Base-by-base conservation (phyloP, 2,329 filamentous ascomycete genomes). In the Didymella arachidicola region DNA sequence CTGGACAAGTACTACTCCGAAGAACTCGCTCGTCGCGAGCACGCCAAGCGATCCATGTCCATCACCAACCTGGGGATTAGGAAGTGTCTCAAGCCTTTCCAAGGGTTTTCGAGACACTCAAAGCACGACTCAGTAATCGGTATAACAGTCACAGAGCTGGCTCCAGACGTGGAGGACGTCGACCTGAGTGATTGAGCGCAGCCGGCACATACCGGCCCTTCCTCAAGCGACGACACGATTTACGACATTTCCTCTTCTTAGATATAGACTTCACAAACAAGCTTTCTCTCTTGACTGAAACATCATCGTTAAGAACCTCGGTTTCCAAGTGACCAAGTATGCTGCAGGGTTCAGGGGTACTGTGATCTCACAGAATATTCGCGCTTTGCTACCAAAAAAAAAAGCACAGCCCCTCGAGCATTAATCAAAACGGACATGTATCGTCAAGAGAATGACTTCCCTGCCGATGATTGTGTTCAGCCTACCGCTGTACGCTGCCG, bases 1-100 rank as follows among this genome's bases (percentile, higher is more conserved):
- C 49, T 69, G n/a, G 61, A 68, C 18, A 53, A 41, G 11, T 63
- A 59, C 34, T 65, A 57, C 50, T 22, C 25, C 1, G 39, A 60
- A 16, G 63, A 55, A 29, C 25, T 57, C 19, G 50, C 47, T 5
- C 53, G 59, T 22, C 32, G 61, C 26, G 36, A 57, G 14, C 49
- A 34, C 34, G 41, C 53, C 39, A 60, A 60, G 22, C 25, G 44
- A 41, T 44, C 53, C 4, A 45, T 56, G 44, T 57, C 44, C 11
- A 53, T 57, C 12, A 39, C 44, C 25, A 53, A 52, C 4, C n/a
- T 60, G 22, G 53, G 53, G 1, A 29, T 53, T 3, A 45, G 11
- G 10, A 60, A 56, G 32, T 56, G 47, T 3, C 42, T 60, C 50
- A 60, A 52, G 44, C 51, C 46, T n/a, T 47, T 62, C n/a, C 38